Base-by-base conservation (phyloP, 2,329 filamentous ascomycete species). In the Zymoseptoria crescenta region DNA sequence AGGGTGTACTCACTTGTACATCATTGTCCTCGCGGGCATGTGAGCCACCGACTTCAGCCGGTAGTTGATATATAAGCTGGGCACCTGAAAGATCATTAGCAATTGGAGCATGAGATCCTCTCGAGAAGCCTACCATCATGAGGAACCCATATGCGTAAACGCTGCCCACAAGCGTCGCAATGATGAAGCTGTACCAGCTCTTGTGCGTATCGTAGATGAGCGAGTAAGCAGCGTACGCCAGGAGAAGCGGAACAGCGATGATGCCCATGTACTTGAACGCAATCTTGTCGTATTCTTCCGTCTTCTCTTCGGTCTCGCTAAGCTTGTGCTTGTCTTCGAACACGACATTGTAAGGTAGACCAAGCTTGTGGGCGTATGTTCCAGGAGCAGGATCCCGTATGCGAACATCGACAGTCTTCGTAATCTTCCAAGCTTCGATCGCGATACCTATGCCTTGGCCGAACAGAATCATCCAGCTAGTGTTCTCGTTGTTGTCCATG, bases 61-160 rank as follows among this genome's bases (percentile, higher is more conserved):
- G 80, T 99, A 99, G 82, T 99, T 99, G 84, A 99, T 99, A 79
- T 97, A 99, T 35, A 99, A 81, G 60, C 86, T 88, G 13, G 94
- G 94, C 8, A 99, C 65, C 69, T 71, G 59, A 1, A 9, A 4
- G n/a, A 16, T 8, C 10, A 35, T 59, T 49, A 64, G 57, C 52
- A 30, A 13, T 55, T 16, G 30, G 19, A 50, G 41, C 24, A 19
- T 3, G 19, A 24, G 24, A 24, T 4, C 4, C 24, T 24, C 24
- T 24, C 13, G 29, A 19, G 13, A 27, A 49, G 56, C 60, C 30
- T 60, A 70, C 88, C 94, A 99, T 99, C 91, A 99, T 96, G 62
- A 99, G 79, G 81, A 99, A 99, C 4, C 94, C 94, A 73, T 99
- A 99, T 0, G 94, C 92, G 74, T 99, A 99, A 55, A 99, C 94